Conservation (phyloP, 2,329 filamentous ascomycete species). For the Lasiodiplodia sp. region DNA sequence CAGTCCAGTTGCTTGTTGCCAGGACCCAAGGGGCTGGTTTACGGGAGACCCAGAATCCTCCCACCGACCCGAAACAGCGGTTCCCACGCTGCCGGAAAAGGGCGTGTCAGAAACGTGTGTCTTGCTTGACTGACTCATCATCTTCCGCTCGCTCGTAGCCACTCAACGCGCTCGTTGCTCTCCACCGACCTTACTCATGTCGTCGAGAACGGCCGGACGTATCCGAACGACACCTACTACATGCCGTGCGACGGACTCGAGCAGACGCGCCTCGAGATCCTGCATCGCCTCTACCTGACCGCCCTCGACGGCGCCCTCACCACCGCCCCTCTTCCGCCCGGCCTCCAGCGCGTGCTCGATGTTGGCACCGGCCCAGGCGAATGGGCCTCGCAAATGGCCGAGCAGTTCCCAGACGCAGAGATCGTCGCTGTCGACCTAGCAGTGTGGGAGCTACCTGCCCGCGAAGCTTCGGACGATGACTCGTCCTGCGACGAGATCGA, state of each 20-base stretch:
- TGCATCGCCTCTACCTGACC: slow-evolving; percentile 67
- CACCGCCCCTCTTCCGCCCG: slow-evolving; percentile 41
- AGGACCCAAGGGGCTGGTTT: slow-evolving; percentile 15
- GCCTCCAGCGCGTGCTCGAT: slow-evolving; percentile 44
- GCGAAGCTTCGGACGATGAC: slow-evolving; percentile 33
- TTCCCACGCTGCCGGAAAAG: slow-evolving; percentile 21
- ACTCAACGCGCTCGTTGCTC: slow-evolving; percentile 47
- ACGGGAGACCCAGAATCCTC: slow-evolving; percentile 13
- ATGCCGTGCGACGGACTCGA: slow-evolving; percentile 73
- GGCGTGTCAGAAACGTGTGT: slow-evolving; percentile 3
- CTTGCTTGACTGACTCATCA: slow-evolving; percentile 18
- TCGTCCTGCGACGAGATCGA: slow-evolving; percentile 40
- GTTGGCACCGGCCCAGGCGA: slow-evolving; percentile 59
- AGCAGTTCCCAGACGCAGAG: slow-evolving; percentile 51
- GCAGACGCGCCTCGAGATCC: slow-evolving; percentile 67
- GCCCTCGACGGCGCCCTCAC: slow-evolving; percentile 46
- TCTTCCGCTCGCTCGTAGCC: slow-evolving; percentile 23
- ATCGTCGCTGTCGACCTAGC: slow-evolving; percentile 59
- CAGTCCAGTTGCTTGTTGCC: background rate
- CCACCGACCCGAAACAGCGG: slow-evolving; percentile 18
- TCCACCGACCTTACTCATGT: slow-evolving; percentile 62
- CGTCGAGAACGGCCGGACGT: slow-evolving; percentile 66
- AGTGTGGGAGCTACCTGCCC: slow-evolving; percentile 56
- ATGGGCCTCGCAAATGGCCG: slow-evolving; percentile 58
- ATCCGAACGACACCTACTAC: slow-evolving; percentile 68